phyloP scores from a whole-genome alignment of 768 basidiomycete genomes.

The Amanita brunnescens region DNA sequence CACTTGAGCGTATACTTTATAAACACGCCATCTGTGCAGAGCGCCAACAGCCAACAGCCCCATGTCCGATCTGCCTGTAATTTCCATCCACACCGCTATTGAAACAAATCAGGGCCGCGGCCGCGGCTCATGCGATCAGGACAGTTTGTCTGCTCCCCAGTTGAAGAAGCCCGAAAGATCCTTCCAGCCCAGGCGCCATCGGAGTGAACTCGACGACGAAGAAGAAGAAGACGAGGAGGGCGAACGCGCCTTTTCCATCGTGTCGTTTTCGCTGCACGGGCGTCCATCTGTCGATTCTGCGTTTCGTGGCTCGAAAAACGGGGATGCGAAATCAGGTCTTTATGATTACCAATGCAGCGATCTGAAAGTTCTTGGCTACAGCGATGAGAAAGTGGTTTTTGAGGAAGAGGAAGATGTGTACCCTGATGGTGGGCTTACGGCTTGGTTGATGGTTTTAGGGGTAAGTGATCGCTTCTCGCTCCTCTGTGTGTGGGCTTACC shows the following conservation, averaged over 20 bases:
- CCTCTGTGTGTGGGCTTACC: background rate
- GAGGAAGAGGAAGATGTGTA: constrained; percentile 12
- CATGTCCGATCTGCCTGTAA: background rate
- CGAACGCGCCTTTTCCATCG: background rate
- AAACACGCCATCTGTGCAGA: background rate
- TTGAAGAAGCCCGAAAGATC: background rate
- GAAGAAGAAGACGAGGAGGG: background rate
- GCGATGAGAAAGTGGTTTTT: background rate
- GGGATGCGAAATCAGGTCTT: too few relatives aligned
- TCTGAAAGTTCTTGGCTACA: background rate
- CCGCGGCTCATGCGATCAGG: background rate
- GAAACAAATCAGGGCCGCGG: background rate
- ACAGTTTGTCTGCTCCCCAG: background rate
- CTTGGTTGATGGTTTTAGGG: constrained; percentile 37
- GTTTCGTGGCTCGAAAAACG: too few relatives aligned
- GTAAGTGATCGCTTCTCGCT: constrained; percentile 17
- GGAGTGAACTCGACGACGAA: background rate
- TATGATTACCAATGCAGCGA: too few relatives aligned
- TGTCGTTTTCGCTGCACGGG: background rate
- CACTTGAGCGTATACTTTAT: background rate
- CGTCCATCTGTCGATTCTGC: background rate
- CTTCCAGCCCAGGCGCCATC: background rate
- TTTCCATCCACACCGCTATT: background rate
- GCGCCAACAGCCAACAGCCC: background rate
- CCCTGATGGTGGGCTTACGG: constrained; percentile 36